Evolutionary conservation across 176 grass and related monocot species (phyloP).

Genomic region (Oryza meyeriana): DNA sequence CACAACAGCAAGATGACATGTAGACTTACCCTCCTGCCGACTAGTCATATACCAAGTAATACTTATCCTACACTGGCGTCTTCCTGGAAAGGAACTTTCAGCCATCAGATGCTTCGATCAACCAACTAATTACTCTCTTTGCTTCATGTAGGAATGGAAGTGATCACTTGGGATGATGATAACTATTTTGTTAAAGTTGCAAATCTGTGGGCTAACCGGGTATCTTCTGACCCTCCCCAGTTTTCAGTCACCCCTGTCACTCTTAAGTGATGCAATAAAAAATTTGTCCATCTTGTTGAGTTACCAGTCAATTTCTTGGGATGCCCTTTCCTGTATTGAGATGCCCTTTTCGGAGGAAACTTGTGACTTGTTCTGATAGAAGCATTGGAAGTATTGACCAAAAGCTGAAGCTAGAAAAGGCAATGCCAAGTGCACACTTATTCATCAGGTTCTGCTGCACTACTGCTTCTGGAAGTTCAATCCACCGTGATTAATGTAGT

Average conservation of each 20-base stretch:
- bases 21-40: conserved; percentile 40
- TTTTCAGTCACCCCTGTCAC: background rate
- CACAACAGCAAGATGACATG: conserved; percentile 15
- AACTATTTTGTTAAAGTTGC: conserved; percentile 52
- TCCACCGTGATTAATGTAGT: too few relatives aligned
- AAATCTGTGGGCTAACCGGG: conserved; percentile 63
- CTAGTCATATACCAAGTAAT: conserved; percentile 43
- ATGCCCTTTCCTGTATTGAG: background rate
- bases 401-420: too few relatives aligned
- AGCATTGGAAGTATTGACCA: background rate
- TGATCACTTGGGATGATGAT: conserved; percentile 47
- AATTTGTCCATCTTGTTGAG: background rate
- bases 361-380: background rate
- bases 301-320: background rate
- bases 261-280: background rate
- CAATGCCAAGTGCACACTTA: too few relatives aligned
- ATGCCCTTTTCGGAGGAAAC: background rate
- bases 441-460: too few relatives aligned
- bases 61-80: background rate
- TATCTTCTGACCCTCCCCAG: conserved; percentile 42
- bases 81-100: background rate
- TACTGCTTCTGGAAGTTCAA: too few relatives aligned
- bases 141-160: conserved; percentile 39
- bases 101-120: background rate
- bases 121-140: conserved; percentile 1